Evolutionary conservation across 2,329 filamentous ascomycete species (phyloP).

Genomic region (Hortaea werneckii): DNA sequence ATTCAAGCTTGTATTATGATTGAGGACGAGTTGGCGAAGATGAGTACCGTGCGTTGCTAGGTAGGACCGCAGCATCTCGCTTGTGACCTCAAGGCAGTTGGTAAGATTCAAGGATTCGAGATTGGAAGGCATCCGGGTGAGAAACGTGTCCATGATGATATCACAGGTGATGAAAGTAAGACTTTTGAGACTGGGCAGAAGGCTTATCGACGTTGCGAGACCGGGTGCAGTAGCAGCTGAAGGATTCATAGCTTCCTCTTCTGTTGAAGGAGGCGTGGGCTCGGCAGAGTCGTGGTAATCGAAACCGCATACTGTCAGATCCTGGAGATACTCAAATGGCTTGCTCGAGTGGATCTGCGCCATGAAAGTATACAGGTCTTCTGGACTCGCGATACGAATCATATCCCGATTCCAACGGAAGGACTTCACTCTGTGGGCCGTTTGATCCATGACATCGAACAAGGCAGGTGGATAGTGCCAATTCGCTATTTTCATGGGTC

Average conservation of each 20-base stretch:
- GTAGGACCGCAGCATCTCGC: slow-evolving; percentile 55
- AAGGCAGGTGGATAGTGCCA: slow-evolving; percentile 62
- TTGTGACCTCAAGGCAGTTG: slow-evolving; percentile 68
- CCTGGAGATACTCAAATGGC: slow-evolving; percentile 46
- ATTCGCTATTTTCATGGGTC: slow-evolving; percentile 42
- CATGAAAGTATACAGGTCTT: slow-evolving; percentile 15
- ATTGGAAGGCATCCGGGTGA: slow-evolving; percentile 57
- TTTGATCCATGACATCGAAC: slow-evolving; percentile 52
- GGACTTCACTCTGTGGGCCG: slow-evolving; percentile 35
- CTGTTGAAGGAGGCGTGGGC: slow-evolving; percentile 14
- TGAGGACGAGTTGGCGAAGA: slow-evolving; percentile 58
- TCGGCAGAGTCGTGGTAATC: slow-evolving; percentile 19
- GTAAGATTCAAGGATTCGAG: slow-evolving; percentile 61
- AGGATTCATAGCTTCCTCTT: slow-evolving; percentile 24
- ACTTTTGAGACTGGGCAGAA: slow-evolving; percentile 54
- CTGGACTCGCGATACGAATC: slow-evolving; percentile 19
- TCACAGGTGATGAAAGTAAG: slow-evolving; percentile 68
- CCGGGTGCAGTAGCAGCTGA: slow-evolving; percentile 4
- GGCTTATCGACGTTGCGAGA: slow-evolving; percentile 40
- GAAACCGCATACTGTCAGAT: slow-evolving; percentile 44
- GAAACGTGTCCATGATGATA: slow-evolving; percentile 55
- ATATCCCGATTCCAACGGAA: slow-evolving; percentile 44
- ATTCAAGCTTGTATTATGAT: slow-evolving; percentile 70
- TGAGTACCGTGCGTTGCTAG: slow-evolving; percentile 56
- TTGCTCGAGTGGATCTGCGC: slow-evolving; percentile 27